Base-by-base conservation (phyloP, 345 rosid genomes). In the Acer yangbiense region DNA sequence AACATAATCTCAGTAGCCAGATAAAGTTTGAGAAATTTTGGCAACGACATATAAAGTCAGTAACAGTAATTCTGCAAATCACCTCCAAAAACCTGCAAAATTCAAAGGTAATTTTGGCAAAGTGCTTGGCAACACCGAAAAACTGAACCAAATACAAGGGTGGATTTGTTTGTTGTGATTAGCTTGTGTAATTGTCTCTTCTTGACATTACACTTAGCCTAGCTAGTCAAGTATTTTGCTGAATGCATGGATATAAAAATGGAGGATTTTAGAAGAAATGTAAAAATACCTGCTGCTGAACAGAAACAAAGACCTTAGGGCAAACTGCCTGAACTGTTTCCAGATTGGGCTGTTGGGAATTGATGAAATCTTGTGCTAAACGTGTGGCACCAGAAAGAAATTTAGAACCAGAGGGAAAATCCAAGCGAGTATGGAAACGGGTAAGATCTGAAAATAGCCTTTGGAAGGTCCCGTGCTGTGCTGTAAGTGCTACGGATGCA, bases 221-320 rank as follows among this genome's bases (percentile, higher is more conserved):
- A 68, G 74, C 27, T 3, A 7, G 23, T 41, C 57, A 1, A 21
- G 41, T 41, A 58, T 63, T 52, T 74, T 12, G 69, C 70, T 29
- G 9, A 64, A 44, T 4, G 29, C 7, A 72, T 27, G 57, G 44
- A 48, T 11, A 66, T 44, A 66, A 55, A 73, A n/a, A 68, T 14
- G 21, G 43, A 50, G 7, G 73, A 73, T 25, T 35, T 64, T 72
- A 69, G 18, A 57, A 65, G 46, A 57, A 68, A 71, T 63, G 63
- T 14, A 21, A n/a, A 63, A n/a, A 63, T 86, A 94, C 98, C 97
- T 94, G 99, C 78, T 96, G 99, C 82, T 92, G 99, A 77, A 96
- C 77, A 75, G 98, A 96, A 81, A 96, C 41, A 35, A 82, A 79
- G 71, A 86, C 86, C 43, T 78, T 83, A 41, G 98, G 99, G 84